phyloP scores from a whole-genome alignment of 306 rosid species.

The Lathyrus sativus region DNA sequence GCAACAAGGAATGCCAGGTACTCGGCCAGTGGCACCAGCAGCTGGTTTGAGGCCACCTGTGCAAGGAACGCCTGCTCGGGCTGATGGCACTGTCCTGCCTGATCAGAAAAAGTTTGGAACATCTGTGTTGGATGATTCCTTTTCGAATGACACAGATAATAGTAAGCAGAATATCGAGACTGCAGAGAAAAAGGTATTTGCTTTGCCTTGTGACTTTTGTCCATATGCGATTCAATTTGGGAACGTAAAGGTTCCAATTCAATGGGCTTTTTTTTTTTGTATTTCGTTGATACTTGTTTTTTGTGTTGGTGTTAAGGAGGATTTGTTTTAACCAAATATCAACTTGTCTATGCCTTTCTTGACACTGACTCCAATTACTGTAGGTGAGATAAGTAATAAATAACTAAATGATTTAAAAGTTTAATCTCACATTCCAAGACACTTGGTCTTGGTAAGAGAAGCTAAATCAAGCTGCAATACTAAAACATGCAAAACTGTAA shows the following conservation, averaged over 20 bases:
- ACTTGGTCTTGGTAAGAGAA: slow-evolving; percentile 3
- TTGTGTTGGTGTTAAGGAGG: slow-evolving; percentile 9
- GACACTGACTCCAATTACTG: slow-evolving; percentile 17
- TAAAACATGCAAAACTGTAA: slow-evolving; percentile 8
- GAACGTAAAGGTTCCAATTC: slow-evolving; percentile 16
- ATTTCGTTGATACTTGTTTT: slow-evolving; percentile 21
- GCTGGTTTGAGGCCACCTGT: slow-evolving; percentile 59
- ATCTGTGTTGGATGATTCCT: slow-evolving; percentile 61
- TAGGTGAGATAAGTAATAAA: slow-evolving; percentile 13
- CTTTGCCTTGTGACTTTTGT: slow-evolving; percentile 41
- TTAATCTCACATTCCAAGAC: slow-evolving; percentile 5
- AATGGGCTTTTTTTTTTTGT: not conserved
- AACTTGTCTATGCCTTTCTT: slow-evolving; percentile 23
- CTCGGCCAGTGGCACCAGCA: slow-evolving; percentile 53
- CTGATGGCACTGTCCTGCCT: slow-evolving; percentile 48
- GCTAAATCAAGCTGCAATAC: slow-evolving; percentile 5
- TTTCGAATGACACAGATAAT: slow-evolving; percentile 46
- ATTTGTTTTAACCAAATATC: slow-evolving; percentile 19
- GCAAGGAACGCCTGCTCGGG: slow-evolving; percentile 45
- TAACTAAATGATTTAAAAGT: slow-evolving; percentile 7
- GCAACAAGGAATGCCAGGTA: slow-evolving; percentile 65
- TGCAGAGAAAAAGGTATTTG: slow-evolving; percentile 59
- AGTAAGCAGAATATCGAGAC: slow-evolving; percentile 48
- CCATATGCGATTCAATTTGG: slow-evolving; percentile 26
- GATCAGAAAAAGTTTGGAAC: slow-evolving; percentile 61